Evolutionary conservation across 2,329 filamentous ascomycete genomes (phyloP).

Genomic region (Knoxdaviesia proteae): DNA sequence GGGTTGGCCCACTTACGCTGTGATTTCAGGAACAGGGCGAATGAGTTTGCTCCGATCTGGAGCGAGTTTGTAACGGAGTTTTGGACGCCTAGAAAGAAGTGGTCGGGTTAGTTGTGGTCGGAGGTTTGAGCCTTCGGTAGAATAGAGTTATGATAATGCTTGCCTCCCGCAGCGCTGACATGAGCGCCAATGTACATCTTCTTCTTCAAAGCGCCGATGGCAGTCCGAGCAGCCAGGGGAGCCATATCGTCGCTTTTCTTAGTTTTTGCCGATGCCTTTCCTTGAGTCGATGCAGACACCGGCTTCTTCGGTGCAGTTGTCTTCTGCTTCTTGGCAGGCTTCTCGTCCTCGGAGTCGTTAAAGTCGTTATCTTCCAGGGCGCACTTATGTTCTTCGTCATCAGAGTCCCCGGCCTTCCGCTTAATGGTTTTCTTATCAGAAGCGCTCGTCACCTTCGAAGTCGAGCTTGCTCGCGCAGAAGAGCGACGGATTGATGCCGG

Average conservation of each 20-base stretch:
- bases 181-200: slow-evolving; percentile 78
- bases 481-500: too few species aligned
- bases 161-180: slow-evolving; percentile 73
- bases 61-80: slow-evolving; percentile 63
- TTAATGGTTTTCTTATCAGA: too few species aligned
- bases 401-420: slow-evolving; percentile 19
- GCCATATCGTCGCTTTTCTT: slow-evolving; percentile 27
- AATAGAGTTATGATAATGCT: slow-evolving; percentile 6
- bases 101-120: neutral
- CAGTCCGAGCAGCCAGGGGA: slow-evolving; percentile 42
- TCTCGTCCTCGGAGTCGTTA: slow-evolving; percentile 8
- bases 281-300: slow-evolving; percentile 1
- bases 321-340: slow-evolving; percentile 21
- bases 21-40: slow-evolving; percentile 88
- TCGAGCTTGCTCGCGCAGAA: too few species aligned
- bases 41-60: slow-evolving; percentile 75
- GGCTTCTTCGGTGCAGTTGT: slow-evolving; percentile 5
- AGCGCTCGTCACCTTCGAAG: too few species aligned
- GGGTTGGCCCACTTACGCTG: slow-evolving; percentile 90
- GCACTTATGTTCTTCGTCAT: slow-evolving; percentile 23
- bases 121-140: neutral
- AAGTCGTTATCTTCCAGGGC: slow-evolving; percentile 12
- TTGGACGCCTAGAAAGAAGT: slow-evolving; percentile 45
- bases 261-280: slow-evolving; percentile 16
- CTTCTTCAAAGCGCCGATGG: slow-evolving; percentile 38